Evolutionary conservation across 495 filamentous ascomycete species (phyloP).

Genomic region (Penicillium desertorum): DNA sequence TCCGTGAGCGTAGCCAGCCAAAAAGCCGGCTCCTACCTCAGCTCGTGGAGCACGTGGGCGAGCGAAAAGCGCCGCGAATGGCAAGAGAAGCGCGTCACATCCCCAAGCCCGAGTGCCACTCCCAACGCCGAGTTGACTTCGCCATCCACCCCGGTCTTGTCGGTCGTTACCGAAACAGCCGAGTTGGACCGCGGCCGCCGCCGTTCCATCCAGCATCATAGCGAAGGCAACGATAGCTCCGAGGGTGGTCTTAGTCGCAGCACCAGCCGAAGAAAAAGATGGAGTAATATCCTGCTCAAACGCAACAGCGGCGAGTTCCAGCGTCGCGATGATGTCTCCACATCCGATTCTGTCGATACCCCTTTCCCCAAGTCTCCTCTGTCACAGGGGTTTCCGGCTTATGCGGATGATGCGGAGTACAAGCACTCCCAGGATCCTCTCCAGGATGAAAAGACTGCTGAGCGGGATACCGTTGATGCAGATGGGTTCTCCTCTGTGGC

Average conservation of each 20-base stretch:
- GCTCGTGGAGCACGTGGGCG: conserved; percentile 94
- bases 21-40: conserved; percentile 83
- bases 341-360: conserved; percentile 17
- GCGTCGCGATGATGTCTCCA: conserved; percentile 22
- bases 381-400: conserved; percentile 33
- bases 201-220: conserved; percentile 33
- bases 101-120: conserved; percentile 23
- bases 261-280: conserved; percentile 45
- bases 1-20: conserved; percentile 64
- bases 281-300: conserved; percentile 45
- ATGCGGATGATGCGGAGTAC: conserved; percentile 10
- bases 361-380: conserved; percentile 40
- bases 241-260: conserved; percentile 35
- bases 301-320: conserved; percentile 43
- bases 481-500: conserved; percentile 27
- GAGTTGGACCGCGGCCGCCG: conserved; percentile 39
- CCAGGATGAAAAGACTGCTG: conserved; percentile 6
- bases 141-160: conserved; percentile 33
- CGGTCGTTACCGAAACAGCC: conserved; percentile 28
- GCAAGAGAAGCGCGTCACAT: conserved; percentile 44
- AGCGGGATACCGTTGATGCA: conserved; percentile 6
- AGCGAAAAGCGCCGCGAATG: conserved; percentile 76
- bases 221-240: conserved; percentile 27
- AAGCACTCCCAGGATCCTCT: not conserved
- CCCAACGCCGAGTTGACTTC: conserved; percentile 17